phyloP scores from a whole-genome alignment of 305 asterid species.

The Fraxinus sp. region DNA sequence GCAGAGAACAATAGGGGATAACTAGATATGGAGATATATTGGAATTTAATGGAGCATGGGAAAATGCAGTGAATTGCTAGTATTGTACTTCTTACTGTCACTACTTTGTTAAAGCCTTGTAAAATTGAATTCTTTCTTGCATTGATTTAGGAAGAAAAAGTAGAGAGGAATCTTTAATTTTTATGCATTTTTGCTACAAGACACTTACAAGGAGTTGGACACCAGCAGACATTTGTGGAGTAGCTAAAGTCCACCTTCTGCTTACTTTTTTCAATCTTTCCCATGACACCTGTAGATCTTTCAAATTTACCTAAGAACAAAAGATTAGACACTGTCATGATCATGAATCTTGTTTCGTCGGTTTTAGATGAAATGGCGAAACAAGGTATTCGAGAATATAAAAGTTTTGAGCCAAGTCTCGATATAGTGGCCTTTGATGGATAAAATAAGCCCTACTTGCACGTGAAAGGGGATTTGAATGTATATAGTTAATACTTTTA shows the following conservation, averaged over 20 bases:
- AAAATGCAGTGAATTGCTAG: conserved; percentile 28
- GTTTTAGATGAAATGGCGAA: neutral
- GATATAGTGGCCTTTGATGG: neutral
- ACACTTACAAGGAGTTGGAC: conserved; percentile 42
- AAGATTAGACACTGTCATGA: neutral
- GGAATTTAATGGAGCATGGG: conserved; percentile 26
- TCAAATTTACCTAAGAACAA: conserved; percentile 5
- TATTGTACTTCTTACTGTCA: conserved; percentile 31
- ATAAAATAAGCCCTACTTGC: neutral
- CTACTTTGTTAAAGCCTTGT: conserved; percentile 24
- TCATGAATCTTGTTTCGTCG: neutral
- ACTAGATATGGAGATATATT: conserved; percentile 12
- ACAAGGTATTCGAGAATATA: neutral
- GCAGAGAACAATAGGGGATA: conserved; percentile 4
- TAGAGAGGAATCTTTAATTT: conserved; percentile 49
- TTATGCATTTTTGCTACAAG: conserved; percentile 35
- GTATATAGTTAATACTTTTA: neutral
- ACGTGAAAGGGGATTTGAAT: neutral
- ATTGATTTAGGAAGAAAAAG: conserved; percentile 27
- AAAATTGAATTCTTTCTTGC: conserved; percentile 1
- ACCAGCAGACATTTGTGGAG: conserved; percentile 34
- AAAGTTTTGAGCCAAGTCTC: neutral
- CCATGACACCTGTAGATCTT: conserved; percentile 26
- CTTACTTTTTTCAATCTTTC: conserved; percentile 36
- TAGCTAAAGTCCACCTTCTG: conserved; percentile 39